Evolutionary conservation across 306 rosid species (phyloP), one percentile per base, ranked within the genome.

Genomic region (Ammopiptanthus mongolicus): DNA sequence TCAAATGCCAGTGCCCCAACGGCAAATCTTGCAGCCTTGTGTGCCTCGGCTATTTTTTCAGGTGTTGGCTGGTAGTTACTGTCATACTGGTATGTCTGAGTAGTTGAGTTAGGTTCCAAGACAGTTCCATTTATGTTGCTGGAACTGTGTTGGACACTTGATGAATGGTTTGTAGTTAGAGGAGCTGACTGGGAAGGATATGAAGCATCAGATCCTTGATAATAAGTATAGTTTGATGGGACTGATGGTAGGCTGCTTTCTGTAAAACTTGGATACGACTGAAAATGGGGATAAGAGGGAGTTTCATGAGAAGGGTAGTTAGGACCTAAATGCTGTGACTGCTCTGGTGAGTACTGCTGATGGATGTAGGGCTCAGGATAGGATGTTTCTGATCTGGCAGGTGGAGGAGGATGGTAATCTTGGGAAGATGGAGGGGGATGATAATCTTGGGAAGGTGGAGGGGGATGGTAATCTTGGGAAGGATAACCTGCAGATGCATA

Each of bases 1-100:
- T 96, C 99, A 55, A 96, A 96, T 15, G 99, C 99, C 80, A 96
- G 83, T 12, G 99, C 99, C 60, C 99, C 99, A 64, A 96, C 99
- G 0, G 99, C 99, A 87, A 96, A 96, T 62, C 99, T 96, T 37
- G 99, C 99, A 19, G 98, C 96, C 73, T 96, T 96, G 77, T 96
- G 99, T 28, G 99, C 99, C 87, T 96, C 99, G 0, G 97, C 94
- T 46, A 96, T 88, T 83, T 87, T 88, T 75, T 92, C 99, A 21
- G 98, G 91, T 19, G 98, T 36, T 28, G 99, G 96, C 89, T 82
- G 86, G 81, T 90, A 96, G 85, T 77, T 89, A 65, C 92, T 75
- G 84, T 96, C 96, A 65, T 92, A 89, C 75, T 89, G 89, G 76
- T 56, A 92, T 22, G 94, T 65, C 79, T 81, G 84, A 47, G 93